Evolutionary conservation across 306 rosid species (phyloP), one percentile per base, ranked within the genome.

Genomic region (Boehmeria nivea): DNA sequence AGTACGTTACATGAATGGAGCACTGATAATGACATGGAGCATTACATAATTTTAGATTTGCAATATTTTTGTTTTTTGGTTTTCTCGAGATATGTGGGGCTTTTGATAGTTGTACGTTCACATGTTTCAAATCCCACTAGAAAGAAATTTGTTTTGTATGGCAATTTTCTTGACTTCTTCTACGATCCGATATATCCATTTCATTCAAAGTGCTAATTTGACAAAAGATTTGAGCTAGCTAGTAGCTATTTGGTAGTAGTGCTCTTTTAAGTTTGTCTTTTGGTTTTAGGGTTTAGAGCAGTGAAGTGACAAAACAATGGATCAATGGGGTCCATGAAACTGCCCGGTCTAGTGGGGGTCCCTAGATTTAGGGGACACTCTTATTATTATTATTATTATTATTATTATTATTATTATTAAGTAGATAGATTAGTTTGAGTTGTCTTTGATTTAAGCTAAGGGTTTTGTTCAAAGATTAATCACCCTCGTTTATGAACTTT

Each of bases 41-140:
- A 4, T 31, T 31, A 4, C 36, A 31, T 31, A 1, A 28, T 48
- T 12, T 48, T 48, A 1, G 3, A 4, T 48, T 8, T 21, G n/a
- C n/a, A n/a, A n/a, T 48, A 44, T 22, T 69, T 34, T 54, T 59
- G 46, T 48, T 56, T 63, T 71, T 24, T 39, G 14, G 6, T 59
- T 77, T 76, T 73, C 74, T 78, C 63, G 87, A 75, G 66, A 61
- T 42, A 38, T 28, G 76, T 77, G 78, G 68, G 50, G 51, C 24
- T 59, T 19, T 27, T 61, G 53, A 14, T 66, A 8, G 61, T 40
- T 8, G 37, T 14, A 43, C 17, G 54, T 33, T 65, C 70, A 55
- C 59, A 65, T 73, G 78, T 69, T 53, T 60, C 23, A 44, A 60
- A 46, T 27, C 36, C 21, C 24, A 21, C 16, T 16, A 5, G 51